Evolutionary conservation across 2,329 filamentous ascomycete genomes (phyloP).

Genomic region (Hypoxylon sp.): DNA sequence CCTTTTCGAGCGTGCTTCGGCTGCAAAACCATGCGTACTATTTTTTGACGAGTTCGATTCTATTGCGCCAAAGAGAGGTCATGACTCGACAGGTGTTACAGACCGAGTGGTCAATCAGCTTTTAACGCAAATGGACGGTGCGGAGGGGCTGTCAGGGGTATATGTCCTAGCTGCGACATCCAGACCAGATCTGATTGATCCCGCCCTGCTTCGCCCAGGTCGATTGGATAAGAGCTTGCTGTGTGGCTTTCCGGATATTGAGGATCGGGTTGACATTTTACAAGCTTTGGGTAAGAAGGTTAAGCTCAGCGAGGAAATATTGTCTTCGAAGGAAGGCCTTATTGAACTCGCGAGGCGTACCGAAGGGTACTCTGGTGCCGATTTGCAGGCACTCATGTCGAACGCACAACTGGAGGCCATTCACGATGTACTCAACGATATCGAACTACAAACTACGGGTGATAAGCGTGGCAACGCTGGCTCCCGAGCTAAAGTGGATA

Average conservation of each 20-base stretch:
- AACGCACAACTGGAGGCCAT: slow-evolving; percentile 98
- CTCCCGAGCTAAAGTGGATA: slow-evolving; percentile 54
- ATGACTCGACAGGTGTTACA: slow-evolving; percentile 98
- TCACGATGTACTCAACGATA: slow-evolving; percentile 85
- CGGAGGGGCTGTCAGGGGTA: slow-evolving; percentile 92
- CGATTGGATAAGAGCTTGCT: slow-evolving; percentile 93
- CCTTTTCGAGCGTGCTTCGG: slow-evolving; percentile 91
- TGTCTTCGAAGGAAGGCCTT: slow-evolving; percentile 69
- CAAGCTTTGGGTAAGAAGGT: slow-evolving; percentile 86
- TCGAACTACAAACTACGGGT: slow-evolving; percentile 54
- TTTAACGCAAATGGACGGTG: slow-evolving; percentile 98
- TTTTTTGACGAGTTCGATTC: slow-evolving; percentile 99
- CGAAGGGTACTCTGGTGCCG: slow-evolving; percentile 92
- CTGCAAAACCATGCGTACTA: slow-evolving; percentile 91
- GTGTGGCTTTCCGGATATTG: slow-evolving; percentile 85
- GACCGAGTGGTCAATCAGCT: slow-evolving; percentile 98
- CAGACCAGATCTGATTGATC: slow-evolving; percentile 94
- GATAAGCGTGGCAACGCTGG: slow-evolving; percentile 56
- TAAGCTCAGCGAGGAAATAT: slow-evolving; percentile 77
- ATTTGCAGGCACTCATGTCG: slow-evolving; percentile 93
- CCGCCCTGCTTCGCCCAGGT: slow-evolving; percentile 90
- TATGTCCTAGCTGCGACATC: slow-evolving; percentile 97
- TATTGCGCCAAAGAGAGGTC: slow-evolving; percentile 95
- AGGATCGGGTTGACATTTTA: slow-evolving; percentile 91
- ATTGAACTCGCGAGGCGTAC: slow-evolving; percentile 83